A percentile compares a stretch with the other conserved stretches of the same genome.
Conservation (phyloP, 2,329 filamentous ascomycete species). For the Colletotrichum karsti region DNA sequence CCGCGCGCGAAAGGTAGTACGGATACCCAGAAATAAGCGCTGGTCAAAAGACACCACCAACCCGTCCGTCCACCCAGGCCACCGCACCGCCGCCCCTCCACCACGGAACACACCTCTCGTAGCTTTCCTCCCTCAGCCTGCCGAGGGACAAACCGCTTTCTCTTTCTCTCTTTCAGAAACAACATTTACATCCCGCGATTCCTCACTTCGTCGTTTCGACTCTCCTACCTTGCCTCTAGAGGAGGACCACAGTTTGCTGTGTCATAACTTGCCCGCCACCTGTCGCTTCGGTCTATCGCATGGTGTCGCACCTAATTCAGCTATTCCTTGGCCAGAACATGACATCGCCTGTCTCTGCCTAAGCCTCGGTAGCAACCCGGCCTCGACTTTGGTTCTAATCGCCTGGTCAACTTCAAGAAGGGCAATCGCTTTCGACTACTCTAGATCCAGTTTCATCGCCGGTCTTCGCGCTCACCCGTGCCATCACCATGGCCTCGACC, state of each 20-base stretch:
- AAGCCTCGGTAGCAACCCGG: background rate
- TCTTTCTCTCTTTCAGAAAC: background rate
- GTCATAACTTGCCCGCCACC: background rate
- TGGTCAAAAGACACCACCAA: constrained; percentile 19
- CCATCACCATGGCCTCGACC: constrained; percentile 52
- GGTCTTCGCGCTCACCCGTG: background rate
- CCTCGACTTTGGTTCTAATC: background rate
- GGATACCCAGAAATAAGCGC: constrained; percentile 23
- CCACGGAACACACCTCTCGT: constrained; percentile 8
- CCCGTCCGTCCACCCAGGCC: background rate
- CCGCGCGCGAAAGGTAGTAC: background rate
- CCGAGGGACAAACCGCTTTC: background rate
- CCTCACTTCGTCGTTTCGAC: background rate
- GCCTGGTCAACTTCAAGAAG: background rate
- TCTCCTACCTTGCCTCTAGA: background rate
- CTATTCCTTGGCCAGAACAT: constrained; percentile 12
- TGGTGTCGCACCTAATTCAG: background rate
- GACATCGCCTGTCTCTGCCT: constrained; percentile 3
- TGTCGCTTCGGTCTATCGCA: background rate
- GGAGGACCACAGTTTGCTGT: background rate
- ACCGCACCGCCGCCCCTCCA: constrained; percentile 2
- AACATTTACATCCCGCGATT: background rate
- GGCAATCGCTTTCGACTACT: background rate
- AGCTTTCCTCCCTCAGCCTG: constrained; percentile 5
- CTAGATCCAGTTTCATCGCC: background rate